These are phyloP conservation scores for Plectosphaerella cucumerina DNA, from an alignment of 2,329 filamentous ascomycete genomes.

Conservation along the genomic window DNA sequence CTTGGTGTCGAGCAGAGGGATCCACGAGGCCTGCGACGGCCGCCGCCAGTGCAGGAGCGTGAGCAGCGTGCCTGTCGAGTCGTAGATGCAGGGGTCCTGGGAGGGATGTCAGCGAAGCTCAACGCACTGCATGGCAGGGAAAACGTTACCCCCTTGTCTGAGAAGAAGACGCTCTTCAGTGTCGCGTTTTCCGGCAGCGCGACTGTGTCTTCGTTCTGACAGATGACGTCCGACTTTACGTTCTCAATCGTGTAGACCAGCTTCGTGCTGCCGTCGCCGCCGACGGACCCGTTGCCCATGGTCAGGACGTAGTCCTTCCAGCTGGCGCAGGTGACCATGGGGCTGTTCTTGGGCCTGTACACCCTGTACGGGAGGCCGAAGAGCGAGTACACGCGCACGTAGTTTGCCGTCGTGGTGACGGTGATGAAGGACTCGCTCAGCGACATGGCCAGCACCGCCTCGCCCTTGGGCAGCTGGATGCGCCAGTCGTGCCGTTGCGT, in stretches of 20 bases:
- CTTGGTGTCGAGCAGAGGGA: constrained; percentile 86
- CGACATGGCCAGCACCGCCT: constrained; percentile 82
- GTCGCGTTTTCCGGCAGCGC: constrained; percentile 72
- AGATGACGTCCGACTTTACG: constrained; percentile 88
- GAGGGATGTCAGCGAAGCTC: neutral
- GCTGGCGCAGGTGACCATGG: constrained; percentile 87
- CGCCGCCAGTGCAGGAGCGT: constrained; percentile 88
- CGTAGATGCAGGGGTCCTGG: constrained; percentile 92
- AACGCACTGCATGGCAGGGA: neutral
- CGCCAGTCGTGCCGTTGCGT: constrained; percentile 87
- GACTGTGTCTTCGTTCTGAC: constrained; percentile 88
- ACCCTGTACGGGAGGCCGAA: constrained; percentile 87
- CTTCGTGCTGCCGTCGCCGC: constrained; percentile 70
- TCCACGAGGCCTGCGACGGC: constrained; percentile 82
- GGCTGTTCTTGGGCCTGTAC: constrained; percentile 85
- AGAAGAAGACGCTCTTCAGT: constrained; percentile 85
- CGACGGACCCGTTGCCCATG: constrained; percentile 85
- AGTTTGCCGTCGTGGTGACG: constrained; percentile 80
- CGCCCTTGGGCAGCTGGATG: constrained; percentile 80
- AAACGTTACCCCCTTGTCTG: constrained; percentile 75
- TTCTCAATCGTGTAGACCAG: constrained; percentile 93
- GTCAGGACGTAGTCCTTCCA: constrained; percentile 97
- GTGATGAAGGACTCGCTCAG: constrained; percentile 89
- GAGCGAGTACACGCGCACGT: constrained; percentile 87
- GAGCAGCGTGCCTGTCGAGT: constrained; percentile 83